Conservation (phyloP, 305 asterid genomes). For the Caryopteris hybrid region DNA sequence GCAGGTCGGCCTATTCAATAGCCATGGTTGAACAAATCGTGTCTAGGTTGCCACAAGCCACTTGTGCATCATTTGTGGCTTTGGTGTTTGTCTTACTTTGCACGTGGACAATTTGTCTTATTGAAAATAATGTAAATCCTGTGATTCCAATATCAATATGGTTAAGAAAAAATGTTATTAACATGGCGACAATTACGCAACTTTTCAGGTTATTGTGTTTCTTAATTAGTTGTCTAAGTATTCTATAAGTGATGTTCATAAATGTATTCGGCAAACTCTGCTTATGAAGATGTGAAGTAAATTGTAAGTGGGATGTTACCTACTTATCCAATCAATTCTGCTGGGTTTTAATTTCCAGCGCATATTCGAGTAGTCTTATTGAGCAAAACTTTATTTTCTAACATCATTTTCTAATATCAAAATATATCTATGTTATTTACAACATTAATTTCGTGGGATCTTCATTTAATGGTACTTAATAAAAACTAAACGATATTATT, state of each 20-base stretch:
- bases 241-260: no score
- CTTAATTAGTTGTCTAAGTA: no score
- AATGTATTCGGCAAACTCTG: no score
- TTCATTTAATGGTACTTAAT: neutral
- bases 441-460: neutral
- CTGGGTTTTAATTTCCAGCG: neutral
- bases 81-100: neutral
- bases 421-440: neutral
- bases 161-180: neutral
- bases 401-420: neutral
- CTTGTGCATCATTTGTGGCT: neutral
- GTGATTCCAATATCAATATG: neutral
- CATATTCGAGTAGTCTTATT: neutral
- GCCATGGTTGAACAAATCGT: neutral
- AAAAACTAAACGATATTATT: neutral
- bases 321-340: neutral
- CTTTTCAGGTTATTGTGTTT: neutral
- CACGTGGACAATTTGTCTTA: neutral
- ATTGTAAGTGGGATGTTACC: neutral
- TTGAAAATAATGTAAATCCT: neutral
- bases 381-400: neutral
- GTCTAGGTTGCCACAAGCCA: neutral
- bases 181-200: neutral
- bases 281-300: neutral
- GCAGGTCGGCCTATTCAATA: constrained; percentile 12